Conservation (phyloP, 192 early-diverging fungal species). For the Radiomyces spectabilis region DNA sequence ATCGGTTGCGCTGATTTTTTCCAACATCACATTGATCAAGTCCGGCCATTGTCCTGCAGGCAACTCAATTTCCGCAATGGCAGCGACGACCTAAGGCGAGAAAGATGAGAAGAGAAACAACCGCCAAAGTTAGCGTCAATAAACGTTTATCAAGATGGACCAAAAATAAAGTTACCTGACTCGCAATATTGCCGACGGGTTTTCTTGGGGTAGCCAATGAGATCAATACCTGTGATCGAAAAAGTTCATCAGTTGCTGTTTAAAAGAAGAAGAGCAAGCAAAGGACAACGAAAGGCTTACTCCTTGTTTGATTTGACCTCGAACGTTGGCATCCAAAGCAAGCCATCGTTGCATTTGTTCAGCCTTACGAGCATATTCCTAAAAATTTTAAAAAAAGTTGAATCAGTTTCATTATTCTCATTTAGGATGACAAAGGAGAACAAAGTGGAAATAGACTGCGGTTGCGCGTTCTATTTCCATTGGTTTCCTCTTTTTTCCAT, state of each 20-base stretch:
- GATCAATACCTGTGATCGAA: slow-evolving; percentile 32
- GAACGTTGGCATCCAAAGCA: slow-evolving; percentile 41
- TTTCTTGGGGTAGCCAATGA: slow-evolving; percentile 47
- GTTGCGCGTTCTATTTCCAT: no score
- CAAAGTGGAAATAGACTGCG: no score
- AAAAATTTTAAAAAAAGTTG: slow-evolving; percentile 1
- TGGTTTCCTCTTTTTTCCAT: neutral
- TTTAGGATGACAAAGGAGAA: no score
- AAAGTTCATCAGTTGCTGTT: no score
- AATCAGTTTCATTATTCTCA: no score
- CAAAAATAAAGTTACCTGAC: slow-evolving; percentile 47
- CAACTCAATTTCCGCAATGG: slow-evolving; percentile 91
- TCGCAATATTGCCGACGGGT: slow-evolving; percentile 58
- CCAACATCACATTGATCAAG: slow-evolving; percentile 72
- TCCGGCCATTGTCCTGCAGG: slow-evolving; percentile 83
- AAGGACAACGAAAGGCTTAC: no score
- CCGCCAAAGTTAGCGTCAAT: neutral
- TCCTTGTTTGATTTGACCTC: slow-evolving; percentile 64
- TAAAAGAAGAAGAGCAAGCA: neutral
- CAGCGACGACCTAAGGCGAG: slow-evolving; percentile 62
- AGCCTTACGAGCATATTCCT: slow-evolving; percentile 45
- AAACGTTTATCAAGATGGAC: neutral
- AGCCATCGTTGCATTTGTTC: slow-evolving; percentile 63
- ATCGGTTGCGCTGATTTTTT: slow-evolving; percentile 60
- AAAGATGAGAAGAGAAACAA: neutral